phyloP scores from a whole-genome alignment of 1,284 basidiomycete species.

The Leccinum fuscescens region DNA sequence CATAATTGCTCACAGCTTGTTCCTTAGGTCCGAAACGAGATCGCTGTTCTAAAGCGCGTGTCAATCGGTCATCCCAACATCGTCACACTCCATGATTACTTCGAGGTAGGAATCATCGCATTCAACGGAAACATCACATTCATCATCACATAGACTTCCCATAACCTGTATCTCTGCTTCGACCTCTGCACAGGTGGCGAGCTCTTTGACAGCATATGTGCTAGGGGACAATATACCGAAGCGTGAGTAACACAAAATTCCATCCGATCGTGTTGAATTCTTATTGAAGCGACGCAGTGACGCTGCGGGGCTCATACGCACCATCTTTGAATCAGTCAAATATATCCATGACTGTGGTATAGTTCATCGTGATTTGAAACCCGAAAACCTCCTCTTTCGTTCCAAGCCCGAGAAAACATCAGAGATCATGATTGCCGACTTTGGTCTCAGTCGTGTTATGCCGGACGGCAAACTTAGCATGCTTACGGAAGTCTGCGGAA shows the following conservation, averaged over 20 bases:
- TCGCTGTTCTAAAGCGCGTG: constrained; percentile 90
- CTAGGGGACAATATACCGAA: constrained; percentile 96
- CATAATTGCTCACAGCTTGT: constrained; percentile 7
- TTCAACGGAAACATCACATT: not conserved
- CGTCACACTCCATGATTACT: constrained; percentile 94
- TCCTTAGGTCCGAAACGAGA: constrained; percentile 90
- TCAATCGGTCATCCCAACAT: constrained; percentile 90
- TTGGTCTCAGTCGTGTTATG: constrained; percentile 88
- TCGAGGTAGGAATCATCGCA: constrained; percentile 62
- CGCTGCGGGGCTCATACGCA: constrained; percentile 86
- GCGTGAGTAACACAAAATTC: constrained; percentile 50
- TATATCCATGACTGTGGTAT: constrained; percentile 93
- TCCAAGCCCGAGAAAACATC: constrained; percentile 83
- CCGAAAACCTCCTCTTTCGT: constrained; percentile 95
- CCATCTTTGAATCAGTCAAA: constrained; percentile 83
- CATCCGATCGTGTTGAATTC: constrained; percentile 3
- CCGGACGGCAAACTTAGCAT: constrained; percentile 87
- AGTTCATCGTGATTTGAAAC: constrained; percentile 97
- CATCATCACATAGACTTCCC: constrained; percentile 61
- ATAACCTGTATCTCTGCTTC: constrained; percentile 94
- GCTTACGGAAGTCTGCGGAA: constrained; percentile 94
- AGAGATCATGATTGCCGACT: constrained; percentile 97
- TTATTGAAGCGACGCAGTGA: constrained; percentile 52
- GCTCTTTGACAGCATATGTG: constrained; percentile 97
- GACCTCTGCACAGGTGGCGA: constrained; percentile 98